phyloP scores from a whole-genome alignment of 2,329 filamentous ascomycete genomes.

The Colletotrichum filicis region DNA sequence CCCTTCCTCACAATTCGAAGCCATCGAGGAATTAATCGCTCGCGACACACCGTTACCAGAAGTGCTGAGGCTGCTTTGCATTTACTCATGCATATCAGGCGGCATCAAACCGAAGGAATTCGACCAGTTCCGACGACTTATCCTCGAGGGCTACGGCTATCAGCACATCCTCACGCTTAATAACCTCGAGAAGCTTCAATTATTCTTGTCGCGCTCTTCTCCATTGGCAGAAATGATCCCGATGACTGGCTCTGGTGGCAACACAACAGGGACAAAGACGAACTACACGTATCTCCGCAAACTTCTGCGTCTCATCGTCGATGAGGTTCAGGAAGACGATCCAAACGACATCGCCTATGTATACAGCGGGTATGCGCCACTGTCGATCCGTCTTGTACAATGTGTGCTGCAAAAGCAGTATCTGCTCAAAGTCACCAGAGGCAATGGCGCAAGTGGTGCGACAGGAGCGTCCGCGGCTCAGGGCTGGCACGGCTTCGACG shows the following conservation, averaged over 20 bases:
- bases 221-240: conserved; percentile 85
- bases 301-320: conserved; percentile 87
- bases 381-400: conserved; percentile 91
- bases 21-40: conserved; percentile 94
- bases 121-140: conserved; percentile 87
- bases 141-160: conserved; percentile 93
- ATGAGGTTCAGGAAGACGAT: conserved; percentile 95
- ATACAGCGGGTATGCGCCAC: conserved; percentile 94
- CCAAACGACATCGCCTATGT: conserved; percentile 98
- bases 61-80: conserved; percentile 85
- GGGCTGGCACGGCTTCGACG: conserved; percentile 94
- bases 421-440: conserved; percentile 76
- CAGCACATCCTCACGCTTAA: conserved; percentile 93
- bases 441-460: conserved; percentile 62
- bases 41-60: conserved; percentile 84
- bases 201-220: conserved; percentile 82
- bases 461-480: conserved; percentile 62
- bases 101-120: conserved; percentile 90
- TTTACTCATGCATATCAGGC: conserved; percentile 90
- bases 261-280: conserved; percentile 77
- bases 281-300: conserved; percentile 93
- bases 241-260: conserved; percentile 70
- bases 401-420: conserved; percentile 93
- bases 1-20: conserved; percentile 87
- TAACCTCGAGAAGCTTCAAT: conserved; percentile 87